Evolutionary conservation across 1,284 basidiomycete genomes (phyloP), one percentile per base, ranked within the genome.

Genomic region (Pyrrhoderma noxium): DNA sequence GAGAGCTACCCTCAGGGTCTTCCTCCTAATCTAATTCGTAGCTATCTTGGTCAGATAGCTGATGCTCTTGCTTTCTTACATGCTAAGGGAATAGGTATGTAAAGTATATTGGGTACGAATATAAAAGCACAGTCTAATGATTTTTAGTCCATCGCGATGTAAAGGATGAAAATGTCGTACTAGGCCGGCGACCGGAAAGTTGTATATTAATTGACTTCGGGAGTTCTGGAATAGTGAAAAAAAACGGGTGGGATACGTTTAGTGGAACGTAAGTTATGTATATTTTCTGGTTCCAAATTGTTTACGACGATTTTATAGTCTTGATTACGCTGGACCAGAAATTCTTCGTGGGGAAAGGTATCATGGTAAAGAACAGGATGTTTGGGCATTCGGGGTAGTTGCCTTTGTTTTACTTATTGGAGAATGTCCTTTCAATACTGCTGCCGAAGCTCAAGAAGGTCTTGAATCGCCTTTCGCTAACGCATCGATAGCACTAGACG

Each of bases 331-430:
- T 25, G 93, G 91, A 1, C 95, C 96, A 36, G 95, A 99, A 69
- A 98, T 99, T 54, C 69, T 99, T 46, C 84, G 91, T 18, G 95
- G 95, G 8, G 93, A 96, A 64, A 82, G 90, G 55, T 99, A 99
- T 65, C 77, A 86, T 51, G 95, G 95, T 39, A 95, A 94, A 66
- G 93, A 95, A 64, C 94, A 98, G 68, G 95, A 99, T 61, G 85
- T 99, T 0, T 99, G 95, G 95, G 95, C 95, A 0, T 88, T 96
- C 53, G 95, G 95, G n/a, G 93, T 98, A 9, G 91, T 99, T 14
- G 91, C 86, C 9, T 99, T 94, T 65, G 96, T 99, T 50, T 79
- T 99, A 52, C 77, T 99, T 13, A 88, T 93, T 21, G 95, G 95
- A 18, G 93, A 97, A 70, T 96, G 92, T 60, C 93, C 94, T 0